A percentile compares a stretch with the other conserved stretches of the same genome.
phyloP scores from a whole-genome alignment of 1,284 basidiomycete genomes.

The Rhodofomes roseus region DNA sequence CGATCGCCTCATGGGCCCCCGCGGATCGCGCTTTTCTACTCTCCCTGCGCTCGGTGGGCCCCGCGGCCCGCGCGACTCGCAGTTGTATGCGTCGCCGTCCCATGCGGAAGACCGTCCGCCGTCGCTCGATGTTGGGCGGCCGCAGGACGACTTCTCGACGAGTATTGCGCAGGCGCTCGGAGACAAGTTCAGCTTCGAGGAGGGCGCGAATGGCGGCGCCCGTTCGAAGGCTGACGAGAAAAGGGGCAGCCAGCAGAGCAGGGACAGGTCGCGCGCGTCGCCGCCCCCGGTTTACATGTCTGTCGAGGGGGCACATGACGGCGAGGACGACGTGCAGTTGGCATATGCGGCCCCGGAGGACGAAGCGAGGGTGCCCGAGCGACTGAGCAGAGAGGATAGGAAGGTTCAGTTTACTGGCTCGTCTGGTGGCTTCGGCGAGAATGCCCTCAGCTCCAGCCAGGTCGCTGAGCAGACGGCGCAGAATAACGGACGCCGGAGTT shows the following conservation, averaged over 20 bases:
- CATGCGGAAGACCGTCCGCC: constrained; percentile 29
- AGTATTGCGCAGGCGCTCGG: constrained; percentile 50
- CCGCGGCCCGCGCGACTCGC: constrained; percentile 15
- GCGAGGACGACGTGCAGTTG: constrained; percentile 23
- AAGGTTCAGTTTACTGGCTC: constrained; percentile 24
- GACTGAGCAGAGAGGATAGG: constrained; percentile 15
- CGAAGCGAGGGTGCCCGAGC: constrained; percentile 13
- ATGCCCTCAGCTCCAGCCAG: constrained; percentile 9
- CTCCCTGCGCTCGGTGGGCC: constrained; percentile 41
- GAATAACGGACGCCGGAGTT: background rate
- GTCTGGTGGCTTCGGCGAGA: constrained; percentile 16
- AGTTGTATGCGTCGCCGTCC: constrained; percentile 10
- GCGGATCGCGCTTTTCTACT: constrained; percentile 48
- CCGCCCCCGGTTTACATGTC: constrained; percentile 26
- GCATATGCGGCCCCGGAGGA: constrained; percentile 40
- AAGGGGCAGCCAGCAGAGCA: background rate
- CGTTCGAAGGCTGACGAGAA: background rate
- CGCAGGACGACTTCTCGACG: constrained; percentile 43
- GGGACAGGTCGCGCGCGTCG: constrained; percentile 9
- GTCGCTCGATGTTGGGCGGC: constrained; percentile 24
- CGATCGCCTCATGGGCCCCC: constrained; percentile 13
- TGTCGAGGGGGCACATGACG: constrained; percentile 29
- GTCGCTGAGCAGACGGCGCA: constrained; percentile 9
- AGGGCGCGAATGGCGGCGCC: constrained; percentile 3
- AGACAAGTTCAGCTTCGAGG: constrained; percentile 8